phyloP scores from a whole-genome alignment of 805 yeast species.

The Kodamaea restingae region DNA sequence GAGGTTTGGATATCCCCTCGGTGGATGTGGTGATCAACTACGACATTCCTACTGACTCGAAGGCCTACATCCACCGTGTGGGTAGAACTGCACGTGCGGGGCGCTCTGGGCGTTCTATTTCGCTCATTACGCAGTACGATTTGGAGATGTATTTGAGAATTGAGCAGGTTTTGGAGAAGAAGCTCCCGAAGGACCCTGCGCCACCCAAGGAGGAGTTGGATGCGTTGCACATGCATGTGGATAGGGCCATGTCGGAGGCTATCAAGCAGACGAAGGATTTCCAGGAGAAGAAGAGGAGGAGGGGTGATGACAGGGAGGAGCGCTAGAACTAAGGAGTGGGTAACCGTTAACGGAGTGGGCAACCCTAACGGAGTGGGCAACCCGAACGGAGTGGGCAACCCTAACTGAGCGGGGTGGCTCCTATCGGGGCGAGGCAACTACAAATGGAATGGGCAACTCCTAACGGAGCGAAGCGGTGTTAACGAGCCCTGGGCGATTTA shows the following conservation, averaged over 20 bases:
- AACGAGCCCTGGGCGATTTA: too few relatives aligned
- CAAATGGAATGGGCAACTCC: too few relatives aligned
- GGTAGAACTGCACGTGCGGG: slow-evolving; percentile 97
- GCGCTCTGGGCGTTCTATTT: slow-evolving; percentile 79
- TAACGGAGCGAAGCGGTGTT: too few relatives aligned
- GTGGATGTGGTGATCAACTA: slow-evolving; percentile 75
- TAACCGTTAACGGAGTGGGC: too few relatives aligned
- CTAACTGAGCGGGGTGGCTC: too few relatives aligned
- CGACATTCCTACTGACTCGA: slow-evolving; percentile 80
- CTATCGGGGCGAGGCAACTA: too few relatives aligned
- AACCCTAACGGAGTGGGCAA: too few relatives aligned
- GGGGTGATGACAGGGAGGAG: slow-evolving; percentile 39
- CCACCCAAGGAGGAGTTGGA: slow-evolving; percentile 74
- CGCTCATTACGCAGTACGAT: slow-evolving; percentile 92
- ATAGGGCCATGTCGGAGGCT: slow-evolving; percentile 87
- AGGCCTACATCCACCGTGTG: slow-evolving; percentile 81
- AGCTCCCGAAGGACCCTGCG: slow-evolving; percentile 72
- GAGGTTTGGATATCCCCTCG: slow-evolving; percentile 81
- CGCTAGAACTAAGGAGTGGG: slow-evolving; percentile 10
- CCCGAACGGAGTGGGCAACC: too few relatives aligned
- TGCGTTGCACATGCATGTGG: slow-evolving; percentile 80
- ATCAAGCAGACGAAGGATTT: slow-evolving; percentile 70
- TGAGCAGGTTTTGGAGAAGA: slow-evolving; percentile 80
- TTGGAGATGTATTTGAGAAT: slow-evolving; percentile 83
- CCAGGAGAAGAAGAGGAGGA: slow-evolving; percentile 39